phyloP scores from a whole-genome alignment of 2,329 filamentous ascomycete genomes.

The Cryphonectria japonica region DNA sequence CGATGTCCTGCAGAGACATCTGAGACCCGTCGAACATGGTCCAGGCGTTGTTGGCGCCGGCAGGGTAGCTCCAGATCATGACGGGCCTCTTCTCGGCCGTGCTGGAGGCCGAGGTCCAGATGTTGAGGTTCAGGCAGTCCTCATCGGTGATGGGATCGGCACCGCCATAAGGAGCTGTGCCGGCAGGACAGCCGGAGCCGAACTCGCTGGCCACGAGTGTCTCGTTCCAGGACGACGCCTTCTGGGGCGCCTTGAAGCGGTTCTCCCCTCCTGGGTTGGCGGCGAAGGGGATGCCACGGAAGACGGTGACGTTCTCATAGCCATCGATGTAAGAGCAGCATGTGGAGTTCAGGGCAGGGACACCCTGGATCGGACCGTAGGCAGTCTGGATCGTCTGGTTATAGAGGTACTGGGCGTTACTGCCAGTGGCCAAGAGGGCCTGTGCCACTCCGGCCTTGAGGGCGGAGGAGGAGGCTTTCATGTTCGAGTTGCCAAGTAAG shows the following conservation, averaged over 20 bases:
- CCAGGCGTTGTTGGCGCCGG: slow-evolving; percentile 1
- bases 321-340: slow-evolving; percentile 1
- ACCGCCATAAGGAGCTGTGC: slow-evolving; percentile 32
- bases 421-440: not conserved
- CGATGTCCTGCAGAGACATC: slow-evolving; percentile 1
- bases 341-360: not conserved
- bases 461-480: not conserved
- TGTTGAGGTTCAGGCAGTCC: slow-evolving; percentile 49
- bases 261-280: slow-evolving; percentile 45
- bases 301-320: slow-evolving; percentile 35
- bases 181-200: slow-evolving; percentile 36
- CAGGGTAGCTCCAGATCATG: slow-evolving; percentile 3
- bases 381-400: not conserved
- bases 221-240: slow-evolving; percentile 30
- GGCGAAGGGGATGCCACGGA: slow-evolving; percentile 45
- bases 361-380: not conserved
- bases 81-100: not conserved
- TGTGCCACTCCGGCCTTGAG: not conserved
- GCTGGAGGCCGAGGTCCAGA: slow-evolving; percentile 35
- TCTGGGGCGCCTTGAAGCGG: slow-evolving; percentile 39
- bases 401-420: not conserved
- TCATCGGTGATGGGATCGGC: slow-evolving; percentile 33
- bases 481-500: not conserved
- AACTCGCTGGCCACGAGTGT: slow-evolving; percentile 34
- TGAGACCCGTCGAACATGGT: slow-evolving; percentile 1